A percentile compares a stretch with the other conserved stretches of the same genome.
These are phyloP conservation scores for Myriosclerotinia scirpicola DNA, from an alignment of 2,329 filamentous ascomycete species.

Conservation along the genomic window DNA sequence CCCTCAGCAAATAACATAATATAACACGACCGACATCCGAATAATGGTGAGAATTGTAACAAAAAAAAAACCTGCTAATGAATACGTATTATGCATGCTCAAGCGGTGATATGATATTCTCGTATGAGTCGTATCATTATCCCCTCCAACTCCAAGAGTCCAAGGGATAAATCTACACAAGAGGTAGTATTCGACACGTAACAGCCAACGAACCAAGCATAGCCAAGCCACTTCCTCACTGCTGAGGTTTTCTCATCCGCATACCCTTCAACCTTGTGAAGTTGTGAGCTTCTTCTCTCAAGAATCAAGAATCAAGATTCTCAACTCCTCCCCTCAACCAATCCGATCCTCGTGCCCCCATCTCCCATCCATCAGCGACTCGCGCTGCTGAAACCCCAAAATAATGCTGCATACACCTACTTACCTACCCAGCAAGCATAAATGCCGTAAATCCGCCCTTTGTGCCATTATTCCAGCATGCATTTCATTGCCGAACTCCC, in stretches of 20 bases:
- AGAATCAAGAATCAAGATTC: too few species aligned
- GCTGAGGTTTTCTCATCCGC: not conserved
- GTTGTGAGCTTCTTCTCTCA: too few species aligned
- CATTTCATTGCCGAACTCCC: constrained; percentile 4
- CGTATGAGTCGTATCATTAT: too few species aligned
- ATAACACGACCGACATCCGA: too few species aligned
- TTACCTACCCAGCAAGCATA: too few species aligned
- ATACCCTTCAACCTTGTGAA: too few species aligned
- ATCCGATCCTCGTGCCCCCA: not conserved
- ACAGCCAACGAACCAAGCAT: constrained; percentile 13
- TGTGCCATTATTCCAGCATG: not conserved
- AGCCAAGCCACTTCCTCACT: constrained; percentile 1
- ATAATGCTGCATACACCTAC: not conserved
- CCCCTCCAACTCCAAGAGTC: too few species aligned
- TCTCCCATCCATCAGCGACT: not conserved
- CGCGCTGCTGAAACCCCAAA: constrained; percentile 1
- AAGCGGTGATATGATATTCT: too few species aligned
- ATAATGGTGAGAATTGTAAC: too few species aligned
- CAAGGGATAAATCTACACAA: not conserved
- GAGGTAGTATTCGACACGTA: constrained; percentile 1
- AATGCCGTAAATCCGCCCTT: not conserved
- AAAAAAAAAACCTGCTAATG: too few species aligned
- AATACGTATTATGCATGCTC: too few species aligned
- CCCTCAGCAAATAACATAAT: not conserved
- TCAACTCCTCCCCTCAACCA: not conserved